Evolutionary conservation across 768 basidiomycete species (phyloP).

Genomic region (Mycena filopes): DNA sequence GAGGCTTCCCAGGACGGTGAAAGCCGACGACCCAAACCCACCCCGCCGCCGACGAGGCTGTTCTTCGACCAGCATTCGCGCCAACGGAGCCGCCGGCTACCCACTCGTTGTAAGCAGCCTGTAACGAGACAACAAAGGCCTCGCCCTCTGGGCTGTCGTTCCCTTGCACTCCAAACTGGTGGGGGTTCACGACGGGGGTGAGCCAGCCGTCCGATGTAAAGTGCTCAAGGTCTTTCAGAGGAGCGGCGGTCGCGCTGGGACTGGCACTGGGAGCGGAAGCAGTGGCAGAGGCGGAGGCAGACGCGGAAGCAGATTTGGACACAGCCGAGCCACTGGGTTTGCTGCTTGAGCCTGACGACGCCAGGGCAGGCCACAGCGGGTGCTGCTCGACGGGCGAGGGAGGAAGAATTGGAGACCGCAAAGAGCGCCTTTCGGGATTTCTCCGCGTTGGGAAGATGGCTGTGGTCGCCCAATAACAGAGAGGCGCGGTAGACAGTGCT

Average conservation of each 20-base stretch:
- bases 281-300: slow-evolving; percentile 6
- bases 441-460: slow-evolving; percentile 68
- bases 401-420: slow-evolving; percentile 14
- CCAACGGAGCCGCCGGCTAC: slow-evolving; percentile 63
- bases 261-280: slow-evolving; percentile 31
- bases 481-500: slow-evolving; percentile 81
- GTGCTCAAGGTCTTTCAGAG: slow-evolving; percentile 48
- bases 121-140: slow-evolving; percentile 81
- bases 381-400: not conserved
- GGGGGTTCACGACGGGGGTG: slow-evolving; percentile 80
- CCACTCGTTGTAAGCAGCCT: slow-evolving; percentile 85
- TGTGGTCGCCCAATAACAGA: slow-evolving; percentile 59
- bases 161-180: slow-evolving; percentile 59
- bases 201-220: slow-evolving; percentile 74
- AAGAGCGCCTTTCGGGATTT: slow-evolving; percentile 56
- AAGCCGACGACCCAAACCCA: slow-evolving; percentile 18
- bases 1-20: slow-evolving; percentile 8
- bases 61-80: slow-evolving; percentile 48
- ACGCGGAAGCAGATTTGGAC: no score
- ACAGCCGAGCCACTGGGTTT: not conserved
- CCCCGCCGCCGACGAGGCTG: slow-evolving; percentile 3
- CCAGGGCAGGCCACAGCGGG: not conserved
- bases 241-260: slow-evolving; percentile 19
- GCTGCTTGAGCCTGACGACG: not conserved
- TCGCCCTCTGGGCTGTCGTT: slow-evolving; percentile 76